Percentiles rank a stretch among this genome's conserved stretches.
Conservation (phyloP, 1,139 yeast species). For the Debaryomyces sp. region DNA sequence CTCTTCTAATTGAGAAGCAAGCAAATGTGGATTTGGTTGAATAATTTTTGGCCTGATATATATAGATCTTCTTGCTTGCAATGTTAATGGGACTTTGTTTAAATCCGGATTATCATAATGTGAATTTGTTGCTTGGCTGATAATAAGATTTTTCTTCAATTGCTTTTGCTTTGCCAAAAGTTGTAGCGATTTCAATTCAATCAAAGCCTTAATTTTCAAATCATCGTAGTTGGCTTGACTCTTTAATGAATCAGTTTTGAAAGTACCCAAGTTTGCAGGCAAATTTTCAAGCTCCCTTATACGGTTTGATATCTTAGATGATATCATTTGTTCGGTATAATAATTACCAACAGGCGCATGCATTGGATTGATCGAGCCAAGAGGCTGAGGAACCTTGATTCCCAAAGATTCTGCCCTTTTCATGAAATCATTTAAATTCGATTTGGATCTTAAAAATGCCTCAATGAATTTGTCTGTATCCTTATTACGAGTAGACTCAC, state of each 20-base stretch:
- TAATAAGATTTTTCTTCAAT: constrained; percentile 72
- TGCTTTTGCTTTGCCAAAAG: constrained; percentile 84
- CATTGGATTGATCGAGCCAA: constrained; percentile 23
- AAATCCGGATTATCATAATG: constrained; percentile 53
- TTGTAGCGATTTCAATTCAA: constrained; percentile 83
- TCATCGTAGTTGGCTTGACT: constrained; percentile 43
- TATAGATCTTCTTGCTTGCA: constrained; percentile 63
- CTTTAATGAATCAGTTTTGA: constrained; percentile 30
- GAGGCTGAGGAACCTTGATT: constrained; percentile 27
- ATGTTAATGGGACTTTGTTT: constrained; percentile 52
- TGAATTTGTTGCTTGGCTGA: constrained; percentile 65
- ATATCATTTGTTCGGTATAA: constrained; percentile 53
- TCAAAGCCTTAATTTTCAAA: constrained; percentile 64
- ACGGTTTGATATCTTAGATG: constrained; percentile 65
- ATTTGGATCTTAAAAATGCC: constrained; percentile 14
- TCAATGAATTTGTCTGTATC: constrained; percentile 10
- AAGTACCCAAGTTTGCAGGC: constrained; percentile 77
- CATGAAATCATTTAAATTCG: constrained; percentile 23
- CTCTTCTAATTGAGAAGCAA: constrained; percentile 43
- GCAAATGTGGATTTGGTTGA: constrained; percentile 43
- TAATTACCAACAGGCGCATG: constrained; percentile 38
- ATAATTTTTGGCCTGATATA: constrained; percentile 72
- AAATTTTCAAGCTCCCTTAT: constrained; percentile 72
- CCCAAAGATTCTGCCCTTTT: constrained; percentile 36
- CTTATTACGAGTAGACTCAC: constrained; percentile 1